Conservation (phyloP, 192 early-diverging fungal genomes). For the Entophlyctis helioformis region DNA sequence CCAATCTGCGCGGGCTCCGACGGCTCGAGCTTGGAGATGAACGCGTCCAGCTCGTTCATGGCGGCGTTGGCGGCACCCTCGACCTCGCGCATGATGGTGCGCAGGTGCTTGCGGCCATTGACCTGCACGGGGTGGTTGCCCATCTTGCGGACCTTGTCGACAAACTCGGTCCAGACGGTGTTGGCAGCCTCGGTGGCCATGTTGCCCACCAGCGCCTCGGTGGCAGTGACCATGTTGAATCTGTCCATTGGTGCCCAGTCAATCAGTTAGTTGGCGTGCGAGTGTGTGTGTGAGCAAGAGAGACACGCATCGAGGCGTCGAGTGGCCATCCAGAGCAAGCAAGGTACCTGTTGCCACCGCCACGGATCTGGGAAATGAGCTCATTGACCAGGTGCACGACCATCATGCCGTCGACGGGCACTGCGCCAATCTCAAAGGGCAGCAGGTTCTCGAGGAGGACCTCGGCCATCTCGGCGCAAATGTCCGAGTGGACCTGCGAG, state of each 20-base stretch:
- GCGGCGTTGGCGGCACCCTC: constrained; percentile 31
- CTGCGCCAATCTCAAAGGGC: constrained; percentile 25
- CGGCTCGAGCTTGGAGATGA: constrained; percentile 27
- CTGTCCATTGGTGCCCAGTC: no score
- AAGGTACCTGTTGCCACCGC: constrained; percentile 35
- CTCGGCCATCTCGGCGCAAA: constrained; percentile 17
- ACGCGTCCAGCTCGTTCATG: constrained; percentile 31
- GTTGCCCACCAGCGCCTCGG: constrained; percentile 38
- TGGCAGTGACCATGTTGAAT: constrained; percentile 44
- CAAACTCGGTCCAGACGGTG: constrained; percentile 38
- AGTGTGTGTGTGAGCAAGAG: not conserved
- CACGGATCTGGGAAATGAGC: constrained; percentile 35
- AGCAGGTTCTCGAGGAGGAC: constrained; percentile 20
- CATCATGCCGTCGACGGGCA: constrained; percentile 30
- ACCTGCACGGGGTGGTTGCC: constrained; percentile 36
- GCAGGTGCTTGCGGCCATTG: constrained; percentile 35
- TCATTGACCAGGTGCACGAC: constrained; percentile 34
- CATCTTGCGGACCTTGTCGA: constrained; percentile 18
- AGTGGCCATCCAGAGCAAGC: no score
- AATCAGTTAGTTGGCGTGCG: not conserved
- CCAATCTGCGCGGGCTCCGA: constrained; percentile 27
- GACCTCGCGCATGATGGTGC: constrained; percentile 33
- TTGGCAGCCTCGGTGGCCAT: constrained; percentile 45
- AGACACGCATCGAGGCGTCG: no score
- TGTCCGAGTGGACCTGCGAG: constrained; percentile 15